Percentiles rank a stretch among this genome's conserved stretches.
Conservation (phyloP, 169 alveolate genomes). For the Eimeria zaria region DNA sequence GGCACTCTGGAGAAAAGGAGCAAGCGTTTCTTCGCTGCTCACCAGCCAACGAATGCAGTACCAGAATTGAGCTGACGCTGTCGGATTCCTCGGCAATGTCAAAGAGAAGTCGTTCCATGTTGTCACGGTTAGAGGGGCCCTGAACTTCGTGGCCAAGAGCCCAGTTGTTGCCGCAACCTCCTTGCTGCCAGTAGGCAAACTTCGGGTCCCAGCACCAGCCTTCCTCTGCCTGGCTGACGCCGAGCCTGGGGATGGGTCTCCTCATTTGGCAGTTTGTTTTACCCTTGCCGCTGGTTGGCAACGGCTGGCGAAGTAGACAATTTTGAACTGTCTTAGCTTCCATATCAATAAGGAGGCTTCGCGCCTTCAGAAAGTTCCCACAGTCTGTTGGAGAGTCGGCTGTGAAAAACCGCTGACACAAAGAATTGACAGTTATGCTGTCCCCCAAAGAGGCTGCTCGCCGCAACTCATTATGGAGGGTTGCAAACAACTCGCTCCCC, state of each 20-base stretch:
- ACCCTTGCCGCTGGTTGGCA: neutral
- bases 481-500: slow-evolving; percentile 56
- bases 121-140: slow-evolving; percentile 58
- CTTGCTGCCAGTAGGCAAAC: slow-evolving; percentile 69
- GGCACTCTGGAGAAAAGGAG: neutral
- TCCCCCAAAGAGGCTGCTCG: slow-evolving; percentile 7
- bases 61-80: slow-evolving; percentile 50
- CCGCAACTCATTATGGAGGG: slow-evolving; percentile 22
- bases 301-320: slow-evolving; percentile 50
- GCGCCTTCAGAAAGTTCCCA: neutral
- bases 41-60: slow-evolving; percentile 65
- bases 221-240: neutral
- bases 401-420: slow-evolving; percentile 37
- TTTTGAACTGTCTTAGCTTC: slow-evolving; percentile 74
- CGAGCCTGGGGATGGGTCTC: neutral
- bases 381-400: neutral
- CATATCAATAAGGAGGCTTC: slow-evolving; percentile 69
- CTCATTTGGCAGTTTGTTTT: neutral
- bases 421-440: slow-evolving; percentile 9
- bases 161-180: slow-evolving; percentile 78
- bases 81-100: slow-evolving; percentile 59
- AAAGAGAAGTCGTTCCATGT: slow-evolving; percentile 35
- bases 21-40: neutral
- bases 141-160: slow-evolving; percentile 66
- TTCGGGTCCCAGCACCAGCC: slow-evolving; percentile 74